These are phyloP conservation scores for Waltergamsia citrina DNA, from an alignment of 2,329 filamentous ascomycete genomes.

Conservation along the genomic window DNA sequence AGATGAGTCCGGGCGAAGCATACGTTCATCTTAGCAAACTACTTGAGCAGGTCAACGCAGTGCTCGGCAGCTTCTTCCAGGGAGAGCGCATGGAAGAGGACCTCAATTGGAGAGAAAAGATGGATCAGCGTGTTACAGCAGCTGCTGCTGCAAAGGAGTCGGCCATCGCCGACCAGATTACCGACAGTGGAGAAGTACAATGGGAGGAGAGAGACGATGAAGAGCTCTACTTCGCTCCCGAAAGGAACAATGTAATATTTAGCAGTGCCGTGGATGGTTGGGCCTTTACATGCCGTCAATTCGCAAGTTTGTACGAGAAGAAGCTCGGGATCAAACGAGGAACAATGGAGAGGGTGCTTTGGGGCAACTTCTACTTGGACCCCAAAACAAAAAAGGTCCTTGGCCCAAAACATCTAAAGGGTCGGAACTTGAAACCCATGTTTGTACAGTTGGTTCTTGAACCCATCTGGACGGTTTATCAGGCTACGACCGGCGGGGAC, in stretches of 20 bases:
- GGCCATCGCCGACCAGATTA: slow-evolving; percentile 34
- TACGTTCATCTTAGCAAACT: slow-evolving; percentile 83
- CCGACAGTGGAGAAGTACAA: slow-evolving; percentile 48
- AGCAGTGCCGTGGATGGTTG: slow-evolving; percentile 97
- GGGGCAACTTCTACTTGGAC: slow-evolving; percentile 95
- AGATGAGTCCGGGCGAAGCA: slow-evolving; percentile 85
- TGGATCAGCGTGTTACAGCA: slow-evolving; percentile 77
- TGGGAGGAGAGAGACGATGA: slow-evolving; percentile 93
- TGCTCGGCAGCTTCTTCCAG: slow-evolving; percentile 95
- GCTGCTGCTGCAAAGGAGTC: slow-evolving; percentile 54
- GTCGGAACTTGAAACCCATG: slow-evolving; percentile 84
- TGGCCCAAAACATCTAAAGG: slow-evolving; percentile 85
- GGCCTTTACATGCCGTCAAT: slow-evolving; percentile 95
- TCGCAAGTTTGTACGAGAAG: slow-evolving; percentile 88
- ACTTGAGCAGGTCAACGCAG: slow-evolving; percentile 92
- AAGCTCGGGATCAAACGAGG: slow-evolving; percentile 91
- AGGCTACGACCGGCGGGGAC: slow-evolving; percentile 76
- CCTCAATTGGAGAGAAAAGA: slow-evolving; percentile 85
- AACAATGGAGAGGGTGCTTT: slow-evolving; percentile 84
- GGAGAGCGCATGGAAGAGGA: slow-evolving; percentile 99
- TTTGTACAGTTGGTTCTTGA: slow-evolving; percentile 96
- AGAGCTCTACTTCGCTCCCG: slow-evolving; percentile 94
- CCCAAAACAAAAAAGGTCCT: slow-evolving; percentile 94
- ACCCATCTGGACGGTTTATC: slow-evolving; percentile 92
- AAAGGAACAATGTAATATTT: slow-evolving; percentile 99